A percentile compares a stretch with the other conserved stretches of the same genome.
Conservation (phyloP, 306 rosid genomes). For the Trichosanthes truncata region DNA sequence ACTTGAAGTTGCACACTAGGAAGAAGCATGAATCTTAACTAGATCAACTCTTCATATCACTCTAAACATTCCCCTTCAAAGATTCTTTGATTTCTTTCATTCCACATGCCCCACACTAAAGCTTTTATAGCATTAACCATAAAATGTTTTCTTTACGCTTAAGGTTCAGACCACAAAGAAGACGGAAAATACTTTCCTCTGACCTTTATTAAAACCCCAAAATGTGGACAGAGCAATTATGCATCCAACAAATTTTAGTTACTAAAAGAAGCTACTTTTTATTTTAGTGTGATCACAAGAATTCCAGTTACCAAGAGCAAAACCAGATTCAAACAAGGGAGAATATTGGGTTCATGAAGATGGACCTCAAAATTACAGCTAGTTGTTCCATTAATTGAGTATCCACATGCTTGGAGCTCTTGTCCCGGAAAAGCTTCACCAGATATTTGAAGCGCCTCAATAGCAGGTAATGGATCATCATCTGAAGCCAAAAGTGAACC, state of each 20-base stretch:
- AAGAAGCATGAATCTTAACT: background rate
- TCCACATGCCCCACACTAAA: background rate
- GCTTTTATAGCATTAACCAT: background rate
- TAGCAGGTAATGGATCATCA: constrained; percentile 90
- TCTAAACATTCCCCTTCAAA: background rate
- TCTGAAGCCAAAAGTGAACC: constrained; percentile 59
- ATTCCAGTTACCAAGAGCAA: background rate
- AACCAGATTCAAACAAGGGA: background rate
- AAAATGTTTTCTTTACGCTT: background rate
- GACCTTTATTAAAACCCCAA: background rate
- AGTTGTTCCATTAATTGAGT: constrained; percentile 83
- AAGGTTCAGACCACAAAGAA: background rate
- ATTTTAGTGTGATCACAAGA: background rate
- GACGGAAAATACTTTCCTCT: background rate
- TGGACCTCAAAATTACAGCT: constrained; percentile 93
- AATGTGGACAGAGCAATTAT: background rate
- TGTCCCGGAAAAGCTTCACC: constrained; percentile 87
- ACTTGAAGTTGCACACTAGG: background rate
- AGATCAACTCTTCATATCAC: background rate
- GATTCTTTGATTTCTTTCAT: background rate
- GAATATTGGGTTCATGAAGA: constrained; percentile 12
- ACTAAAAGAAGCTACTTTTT: background rate
- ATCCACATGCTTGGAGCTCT: constrained; percentile 84
- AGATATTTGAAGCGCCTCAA: constrained; percentile 76
- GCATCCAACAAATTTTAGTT: background rate